phyloP scores from a whole-genome alignment of 1,284 basidiomycete genomes.

The Ustilago shanxiensis region DNA sequence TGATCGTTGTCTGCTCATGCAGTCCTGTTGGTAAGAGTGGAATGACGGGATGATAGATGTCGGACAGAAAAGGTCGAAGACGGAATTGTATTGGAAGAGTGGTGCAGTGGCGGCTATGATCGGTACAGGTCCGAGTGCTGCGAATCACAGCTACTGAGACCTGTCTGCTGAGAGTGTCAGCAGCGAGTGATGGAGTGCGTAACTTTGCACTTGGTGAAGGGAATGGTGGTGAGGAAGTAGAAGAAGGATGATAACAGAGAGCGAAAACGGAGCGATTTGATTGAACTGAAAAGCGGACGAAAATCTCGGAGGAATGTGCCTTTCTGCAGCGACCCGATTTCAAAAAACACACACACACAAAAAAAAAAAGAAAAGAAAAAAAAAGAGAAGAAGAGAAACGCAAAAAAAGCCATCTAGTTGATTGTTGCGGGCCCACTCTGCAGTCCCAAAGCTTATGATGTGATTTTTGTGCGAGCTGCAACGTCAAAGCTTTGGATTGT shows the following conservation, averaged over 20 bases:
- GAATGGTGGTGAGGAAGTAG: neutral
- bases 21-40: slow-evolving; percentile 6
- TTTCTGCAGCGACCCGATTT: neutral
- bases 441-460: neutral
- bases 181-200: slow-evolving; percentile 20
- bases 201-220: slow-evolving; percentile 15
- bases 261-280: neutral
- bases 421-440: too few relatives aligned
- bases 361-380: neutral
- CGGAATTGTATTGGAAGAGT: neutral
- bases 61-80: neutral
- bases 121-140: slow-evolving; percentile 43
- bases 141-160: slow-evolving; percentile 36
- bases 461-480: too few relatives aligned
- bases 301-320: slow-evolving; percentile 4
- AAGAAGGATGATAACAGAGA: neutral
- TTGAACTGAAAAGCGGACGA: neutral
- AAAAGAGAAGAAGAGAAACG: neutral
- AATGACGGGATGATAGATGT: neutral
- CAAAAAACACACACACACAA: neutral
- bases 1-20: slow-evolving; percentile 18
- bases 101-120: slow-evolving; percentile 1
- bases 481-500: too few relatives aligned
- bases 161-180: slow-evolving; percentile 35
- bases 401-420: too few relatives aligned